Percentiles rank a stretch among this genome's conserved stretches.
Evolutionary conservation across 306 rosid genomes (phyloP).

Genomic region (Argentina anserina): DNA sequence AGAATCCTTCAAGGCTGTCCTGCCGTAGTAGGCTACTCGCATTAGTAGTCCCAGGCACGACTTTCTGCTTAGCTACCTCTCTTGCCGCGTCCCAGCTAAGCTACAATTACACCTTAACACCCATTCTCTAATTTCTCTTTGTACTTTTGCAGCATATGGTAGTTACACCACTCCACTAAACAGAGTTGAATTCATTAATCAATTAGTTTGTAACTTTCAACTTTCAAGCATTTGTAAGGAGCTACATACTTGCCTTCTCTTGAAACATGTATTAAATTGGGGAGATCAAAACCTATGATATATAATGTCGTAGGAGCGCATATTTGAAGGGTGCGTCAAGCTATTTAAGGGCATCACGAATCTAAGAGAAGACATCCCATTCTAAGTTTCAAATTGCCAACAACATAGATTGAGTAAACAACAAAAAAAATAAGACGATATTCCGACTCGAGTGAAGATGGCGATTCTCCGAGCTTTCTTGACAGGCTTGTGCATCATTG

Average conservation of each 20-base stretch:
- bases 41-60: conserved; percentile 31
- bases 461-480: conserved; percentile 30
- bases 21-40: not conserved
- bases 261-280: not conserved
- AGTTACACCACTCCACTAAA: conserved; percentile 10
- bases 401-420: conserved; percentile 6
- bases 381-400: conserved; percentile 14
- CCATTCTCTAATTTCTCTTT: not conserved
- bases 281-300: conserved; percentile 1
- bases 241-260: not conserved
- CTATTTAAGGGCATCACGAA: conserved; percentile 38
- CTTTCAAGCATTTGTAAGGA: not conserved
- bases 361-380: conserved; percentile 23
- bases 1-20: not conserved
- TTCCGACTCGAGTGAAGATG: conserved; percentile 31
- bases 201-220: not conserved
- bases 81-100: conserved; percentile 39
- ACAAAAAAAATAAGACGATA: not conserved
- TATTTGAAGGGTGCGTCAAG: conserved; percentile 6
- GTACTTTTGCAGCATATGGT: conserved; percentile 10
- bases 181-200: not conserved
- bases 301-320: conserved; percentile 5
- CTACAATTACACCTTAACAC: not conserved
- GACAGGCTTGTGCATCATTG: conserved; percentile 28
- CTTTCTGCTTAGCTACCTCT: conserved; percentile 6